A percentile compares a stretch with the other conserved stretches of the same genome.
These are phyloP conservation scores for Chrysoporthe cubensis DNA, from an alignment of 2,329 filamentous ascomycete species.

Conservation along the genomic window DNA sequence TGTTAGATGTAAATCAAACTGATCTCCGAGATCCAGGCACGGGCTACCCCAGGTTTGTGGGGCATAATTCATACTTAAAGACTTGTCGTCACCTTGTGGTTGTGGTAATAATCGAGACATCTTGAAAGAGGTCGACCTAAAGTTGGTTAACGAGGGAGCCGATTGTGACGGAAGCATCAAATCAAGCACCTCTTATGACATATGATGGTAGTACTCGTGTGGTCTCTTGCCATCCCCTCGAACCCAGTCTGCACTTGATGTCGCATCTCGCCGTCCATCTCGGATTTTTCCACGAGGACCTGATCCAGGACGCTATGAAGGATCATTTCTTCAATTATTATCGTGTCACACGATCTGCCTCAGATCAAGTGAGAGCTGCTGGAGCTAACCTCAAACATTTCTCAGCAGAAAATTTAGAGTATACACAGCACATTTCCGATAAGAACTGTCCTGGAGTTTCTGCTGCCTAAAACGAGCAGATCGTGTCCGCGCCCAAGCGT, in stretches of 20 bases:
- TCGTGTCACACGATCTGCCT: background rate
- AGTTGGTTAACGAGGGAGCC: too few species aligned
- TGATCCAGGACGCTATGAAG: background rate
- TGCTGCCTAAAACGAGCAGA: background rate
- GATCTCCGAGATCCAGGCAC: background rate
- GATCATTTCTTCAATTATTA: background rate
- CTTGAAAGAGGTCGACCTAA: too few species aligned
- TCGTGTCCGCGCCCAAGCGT: background rate
- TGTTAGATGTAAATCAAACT: conserved; percentile 8
- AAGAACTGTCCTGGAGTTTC: background rate
- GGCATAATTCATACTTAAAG: background rate
- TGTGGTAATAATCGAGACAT: too few species aligned
- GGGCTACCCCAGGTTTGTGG: background rate
- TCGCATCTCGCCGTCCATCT: background rate
- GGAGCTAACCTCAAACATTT: too few species aligned
- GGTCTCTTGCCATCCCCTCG: background rate
- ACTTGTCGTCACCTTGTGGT: background rate
- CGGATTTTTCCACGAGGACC: background rate
- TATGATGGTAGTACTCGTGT: too few species aligned
- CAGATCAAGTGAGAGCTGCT: background rate
- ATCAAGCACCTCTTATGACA: too few species aligned
- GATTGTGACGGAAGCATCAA: too few species aligned
- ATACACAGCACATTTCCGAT: background rate
- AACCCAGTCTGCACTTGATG: background rate
- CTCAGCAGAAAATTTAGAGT: background rate